Evolutionary conservation across 169 alveolate species (phyloP).

Genomic region (Plasmodium ovale): DNA sequence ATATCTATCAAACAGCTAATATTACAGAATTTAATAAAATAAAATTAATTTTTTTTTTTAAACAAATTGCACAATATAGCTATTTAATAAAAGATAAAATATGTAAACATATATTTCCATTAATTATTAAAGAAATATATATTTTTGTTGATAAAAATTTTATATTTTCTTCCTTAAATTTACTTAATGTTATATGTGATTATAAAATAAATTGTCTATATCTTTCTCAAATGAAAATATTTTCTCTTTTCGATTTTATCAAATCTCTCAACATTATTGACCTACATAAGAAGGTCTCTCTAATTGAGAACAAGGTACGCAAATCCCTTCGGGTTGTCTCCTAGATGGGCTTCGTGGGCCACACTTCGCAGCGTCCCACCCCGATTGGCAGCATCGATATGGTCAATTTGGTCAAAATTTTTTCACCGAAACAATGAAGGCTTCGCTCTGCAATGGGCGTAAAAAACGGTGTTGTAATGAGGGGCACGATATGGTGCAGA

Average conservation of each 20-base stretch:
- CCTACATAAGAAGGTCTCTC: conserved; percentile 11
- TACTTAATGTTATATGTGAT: conserved; percentile 10
- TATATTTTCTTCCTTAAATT: conserved; percentile 45
- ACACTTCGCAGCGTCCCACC: no score
- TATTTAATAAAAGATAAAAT: conserved; percentile 20
- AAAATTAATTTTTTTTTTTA: conserved; percentile 50
- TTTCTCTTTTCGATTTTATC: conserved; percentile 11
- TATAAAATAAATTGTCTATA: conserved; percentile 35
- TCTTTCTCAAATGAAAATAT: conserved; percentile 11
- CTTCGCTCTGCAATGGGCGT: not conserved
- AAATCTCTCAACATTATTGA: conserved; percentile 29
- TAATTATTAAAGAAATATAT: conserved; percentile 49
- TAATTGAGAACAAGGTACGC: conserved; percentile 8
- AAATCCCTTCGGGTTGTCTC: not conserved
- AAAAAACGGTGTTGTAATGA: not conserved
- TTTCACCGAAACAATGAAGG: not conserved
- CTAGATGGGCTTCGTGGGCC: no score
- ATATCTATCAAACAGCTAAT: conserved; percentile 37
- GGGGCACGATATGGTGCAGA: no score
- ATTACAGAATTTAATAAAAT: conserved; percentile 10
- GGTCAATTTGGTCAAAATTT: not conserved
- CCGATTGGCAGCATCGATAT: no score
- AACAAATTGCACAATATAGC: conserved; percentile 6
- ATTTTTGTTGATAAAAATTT: conserved; percentile 19
- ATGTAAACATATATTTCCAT: conserved; percentile 32